Evolutionary conservation across 2,329 filamentous ascomycete species (phyloP).

Genomic region (Lasiodiplodia theobromae): DNA sequence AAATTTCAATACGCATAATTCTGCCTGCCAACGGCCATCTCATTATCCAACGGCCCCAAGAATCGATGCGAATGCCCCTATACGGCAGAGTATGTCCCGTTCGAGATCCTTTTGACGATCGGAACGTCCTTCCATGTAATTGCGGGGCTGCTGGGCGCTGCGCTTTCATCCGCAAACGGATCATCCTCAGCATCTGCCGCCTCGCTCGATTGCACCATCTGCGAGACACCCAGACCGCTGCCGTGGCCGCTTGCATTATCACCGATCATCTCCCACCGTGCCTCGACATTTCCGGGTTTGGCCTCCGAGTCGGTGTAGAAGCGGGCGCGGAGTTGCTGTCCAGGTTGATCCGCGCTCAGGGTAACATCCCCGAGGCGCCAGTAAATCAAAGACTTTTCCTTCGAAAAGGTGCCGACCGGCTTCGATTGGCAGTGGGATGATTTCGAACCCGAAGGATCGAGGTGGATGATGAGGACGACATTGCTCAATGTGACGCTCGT

Average conservation of each 20-base stretch:
- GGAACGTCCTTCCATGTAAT: constrained; percentile 43
- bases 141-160: constrained; percentile 35
- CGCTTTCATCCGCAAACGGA: constrained; percentile 73
- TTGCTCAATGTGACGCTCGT: constrained; percentile 71
- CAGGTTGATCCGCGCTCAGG: constrained; percentile 61
- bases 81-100: constrained; percentile 42
- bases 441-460: constrained; percentile 67
- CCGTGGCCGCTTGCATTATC: constrained; percentile 58
- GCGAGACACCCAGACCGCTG: constrained; percentile 68
- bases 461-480: constrained; percentile 73
- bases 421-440: constrained; percentile 77
- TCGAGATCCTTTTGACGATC: constrained; percentile 46
- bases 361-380: constrained; percentile 82
- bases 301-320: constrained; percentile 77
- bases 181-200: constrained; percentile 60
- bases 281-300: constrained; percentile 79
- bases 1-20: constrained; percentile 14
- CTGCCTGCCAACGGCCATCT: constrained; percentile 18
- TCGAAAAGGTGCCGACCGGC: constrained; percentile 78
- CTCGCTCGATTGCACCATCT: constrained; percentile 50
- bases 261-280: constrained; percentile 75
- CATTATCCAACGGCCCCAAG: constrained; percentile 22
- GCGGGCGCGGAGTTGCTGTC: constrained; percentile 81
- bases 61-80: constrained; percentile 10
- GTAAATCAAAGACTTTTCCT: constrained; percentile 78